Base-by-base conservation (phyloP, 2,329 filamentous ascomycete genomes). In the Ophiosphaerella narmari region DNA sequence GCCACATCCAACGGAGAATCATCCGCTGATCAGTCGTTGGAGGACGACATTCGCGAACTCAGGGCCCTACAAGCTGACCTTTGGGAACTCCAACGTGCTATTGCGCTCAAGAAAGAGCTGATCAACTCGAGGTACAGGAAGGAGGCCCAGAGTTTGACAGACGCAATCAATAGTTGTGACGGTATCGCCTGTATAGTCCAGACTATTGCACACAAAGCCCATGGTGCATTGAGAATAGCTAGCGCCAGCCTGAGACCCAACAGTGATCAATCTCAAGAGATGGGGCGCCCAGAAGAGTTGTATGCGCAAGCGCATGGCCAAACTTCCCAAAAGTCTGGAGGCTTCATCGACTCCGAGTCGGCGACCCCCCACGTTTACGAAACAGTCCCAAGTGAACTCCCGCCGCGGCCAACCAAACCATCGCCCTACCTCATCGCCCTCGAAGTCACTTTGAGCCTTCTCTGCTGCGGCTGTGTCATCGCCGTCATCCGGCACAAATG, bases 401-500 rank as follows among this genome's bases (percentile, higher is more conserved):
- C 65, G 16, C 57, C 59, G 14, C 60, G 61, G 4, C 63, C 60
- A 11, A 50, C 59, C 26, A 72, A 40, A 54, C 41, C 45, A 11
- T 54, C 70, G 0, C 62, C 64, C 29, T 67, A 77, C 40, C 55
- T 77, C 8, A 66, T 75, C 13, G 73, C 74, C 3, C 62, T 81
- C 3, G 70, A 78, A 35, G 66, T 76, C n/a, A 68, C 82, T 11
- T 62, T 78, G 3, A 66, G 74, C 26, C 52, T 77, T 5, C 63
- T 80, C 16, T 75, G 78, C 46, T 74, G 79, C 23, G 69, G 72
- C 31, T 75, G 75, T 32, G 57, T 80, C 2, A 70, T 79, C 57
- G 66, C 72, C 5, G 69, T 78, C 36, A 72, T 81, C 46, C 75
- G 74, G 21, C 71, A 75, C 48, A 78, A 78, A 54, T 82, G 76